Base-by-base conservation (phyloP, 441 rosid genomes). In the Erodium chrysanthum region DNA sequence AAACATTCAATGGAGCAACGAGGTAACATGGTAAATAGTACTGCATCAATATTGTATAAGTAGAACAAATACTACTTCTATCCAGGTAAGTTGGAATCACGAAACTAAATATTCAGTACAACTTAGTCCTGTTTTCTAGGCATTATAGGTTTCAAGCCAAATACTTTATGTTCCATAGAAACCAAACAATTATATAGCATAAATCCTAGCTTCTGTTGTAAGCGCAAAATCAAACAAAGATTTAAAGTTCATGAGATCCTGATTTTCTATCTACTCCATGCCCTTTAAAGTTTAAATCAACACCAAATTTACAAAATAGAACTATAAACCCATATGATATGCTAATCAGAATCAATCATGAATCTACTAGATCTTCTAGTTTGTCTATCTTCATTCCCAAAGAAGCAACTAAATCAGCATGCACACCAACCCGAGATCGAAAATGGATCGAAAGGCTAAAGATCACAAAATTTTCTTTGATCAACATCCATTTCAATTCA, bases 1-100 rank as follows among this genome's bases (percentile, higher is more conserved):
- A 68, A 79, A 83, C 92, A 87, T 85, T 79, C 86, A 82, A 70
- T 87, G 89, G 46, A 40, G 0, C 46, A 40, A 40, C 46, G 9
- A 25, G 44, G 10, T 12, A 14, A 68, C 15, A 23, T 25, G 8
- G 54, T 14, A 48, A 48, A 0, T 8, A 14, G 54, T 48, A 48
- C 46, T 12, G 9, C 46, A 40, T 40, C 46, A 40, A 12, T 12
- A 12, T 0, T 40, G 46, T 40, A 40, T 40, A 40, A 40, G 46
- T 7, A 9, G 46, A 40, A 40, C 12, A 40, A 40, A 40, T 40
- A 12, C 46, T 7, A 35, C 40, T 1, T 35, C 9, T 7, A 35
- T 7, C 0, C 0, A 35, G 7, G 0, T 0, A 35, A 35, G 0
- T 35, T 10, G 46, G 14, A 40, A 10, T 40, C 46, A 7, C 2